phyloP scores from a whole-genome alignment of 148 eudicot genomes.

The Vaccinium macrocarpon region DNA sequence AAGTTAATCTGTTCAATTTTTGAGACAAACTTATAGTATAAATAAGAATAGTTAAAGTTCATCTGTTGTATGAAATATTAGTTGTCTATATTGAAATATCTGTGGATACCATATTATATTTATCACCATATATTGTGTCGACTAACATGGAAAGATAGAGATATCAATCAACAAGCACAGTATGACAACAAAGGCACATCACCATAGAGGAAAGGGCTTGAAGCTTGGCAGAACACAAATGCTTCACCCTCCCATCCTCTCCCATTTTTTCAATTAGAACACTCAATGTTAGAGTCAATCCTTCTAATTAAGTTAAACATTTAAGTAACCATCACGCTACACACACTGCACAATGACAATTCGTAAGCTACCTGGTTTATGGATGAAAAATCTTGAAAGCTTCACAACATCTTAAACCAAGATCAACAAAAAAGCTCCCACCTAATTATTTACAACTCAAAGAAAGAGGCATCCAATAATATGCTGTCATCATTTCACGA shows the following conservation, averaged over 20 bases:
- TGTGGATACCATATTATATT: no score
- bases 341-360: conserved; percentile 24
- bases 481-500: conserved; percentile 54
- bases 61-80: no score
- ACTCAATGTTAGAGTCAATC: conserved; percentile 68
- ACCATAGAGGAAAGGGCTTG: conserved; percentile 82
- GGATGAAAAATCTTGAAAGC: neutral
- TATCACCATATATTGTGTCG: no score
- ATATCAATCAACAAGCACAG: neutral
- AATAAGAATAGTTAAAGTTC: no score
- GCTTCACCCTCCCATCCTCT: conserved; percentile 51
- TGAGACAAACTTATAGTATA: no score
- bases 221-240: conserved; percentile 63
- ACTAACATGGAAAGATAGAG: neutral
- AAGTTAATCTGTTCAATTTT: no score
- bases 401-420: neutral
- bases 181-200: conserved; percentile 14
- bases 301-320: conserved; percentile 62
- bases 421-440: conserved; percentile 15
- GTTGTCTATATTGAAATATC: no score
- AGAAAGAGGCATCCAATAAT: conserved; percentile 72
- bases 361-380: neutral
- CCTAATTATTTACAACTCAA: conserved; percentile 80
- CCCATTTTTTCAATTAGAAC: conserved; percentile 77
- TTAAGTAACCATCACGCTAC: conserved; percentile 73